These are phyloP conservation scores for Gautieria morchelliformis DNA, from an alignment of 768 basidiomycete species.

Conservation along the genomic window DNA sequence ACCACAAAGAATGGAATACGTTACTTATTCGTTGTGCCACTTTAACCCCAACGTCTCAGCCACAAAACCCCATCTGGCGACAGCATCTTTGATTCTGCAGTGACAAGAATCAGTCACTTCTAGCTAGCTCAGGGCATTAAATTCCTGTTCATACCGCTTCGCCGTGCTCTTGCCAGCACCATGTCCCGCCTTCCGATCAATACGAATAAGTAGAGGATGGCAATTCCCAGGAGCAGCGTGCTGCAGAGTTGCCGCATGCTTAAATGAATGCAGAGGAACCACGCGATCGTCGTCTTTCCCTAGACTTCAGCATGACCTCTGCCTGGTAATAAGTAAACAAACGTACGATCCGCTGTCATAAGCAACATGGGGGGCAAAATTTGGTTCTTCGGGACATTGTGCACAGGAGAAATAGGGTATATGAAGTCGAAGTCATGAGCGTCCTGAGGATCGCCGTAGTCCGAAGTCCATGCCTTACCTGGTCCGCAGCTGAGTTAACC, in stretches of 20 bases:
- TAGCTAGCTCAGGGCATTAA: background rate
- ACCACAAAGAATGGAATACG: too few species aligned
- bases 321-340: background rate
- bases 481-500: conserved; percentile 5
- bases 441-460: conserved; percentile 69
- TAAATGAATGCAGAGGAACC: conserved; percentile 82
- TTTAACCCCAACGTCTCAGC: conserved; percentile 52
- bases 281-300: conserved; percentile 70
- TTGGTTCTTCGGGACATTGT: conserved; percentile 59
- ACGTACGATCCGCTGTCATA: conserved; percentile 76
- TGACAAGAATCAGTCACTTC: background rate
- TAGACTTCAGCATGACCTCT: background rate
- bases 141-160: conserved; percentile 36
- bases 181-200: conserved; percentile 75
- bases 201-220: conserved; percentile 63
- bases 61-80: conserved; percentile 72
- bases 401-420: conserved; percentile 67
- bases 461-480: conserved; percentile 71
- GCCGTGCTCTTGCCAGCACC: conserved; percentile 73
- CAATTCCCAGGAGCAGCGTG: conserved; percentile 53
- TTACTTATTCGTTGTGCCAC: conserved; percentile 24
- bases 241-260: conserved; percentile 71
- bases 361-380: conserved; percentile 61
- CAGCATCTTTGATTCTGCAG: conserved; percentile 60
- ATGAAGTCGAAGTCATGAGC: conserved; percentile 81